A percentile compares a stretch with the other conserved stretches of the same genome.
Evolutionary conservation across 148 eudicot species (phyloP).

Genomic region (Beta vulgaris): DNA sequence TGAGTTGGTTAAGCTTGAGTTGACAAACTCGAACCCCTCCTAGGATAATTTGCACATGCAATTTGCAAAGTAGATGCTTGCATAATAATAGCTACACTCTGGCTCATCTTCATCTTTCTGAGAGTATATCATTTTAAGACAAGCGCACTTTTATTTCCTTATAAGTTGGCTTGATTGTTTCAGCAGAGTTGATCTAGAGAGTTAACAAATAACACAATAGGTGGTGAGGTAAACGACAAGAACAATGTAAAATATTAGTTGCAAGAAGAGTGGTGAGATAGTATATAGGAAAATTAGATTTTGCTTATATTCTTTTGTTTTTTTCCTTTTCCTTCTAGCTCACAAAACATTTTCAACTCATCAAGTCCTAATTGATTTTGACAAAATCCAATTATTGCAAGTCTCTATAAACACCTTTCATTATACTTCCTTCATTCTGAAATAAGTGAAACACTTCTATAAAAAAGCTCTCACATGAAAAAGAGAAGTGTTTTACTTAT

Average conservation of each 20-base stretch:
- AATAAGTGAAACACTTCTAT: too few species aligned
- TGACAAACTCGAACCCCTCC: neutral
- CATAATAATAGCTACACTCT: too few species aligned
- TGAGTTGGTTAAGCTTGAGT: neutral
- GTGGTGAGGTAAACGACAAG: neutral
- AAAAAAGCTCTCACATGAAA: too few species aligned
- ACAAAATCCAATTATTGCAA: too few species aligned
- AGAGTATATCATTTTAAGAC: neutral
- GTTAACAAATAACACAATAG: too few species aligned
- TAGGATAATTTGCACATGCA: too few species aligned
- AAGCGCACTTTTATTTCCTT: neutral
- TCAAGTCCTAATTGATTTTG: neutral
- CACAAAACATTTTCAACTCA: neutral
- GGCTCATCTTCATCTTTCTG: neutral
- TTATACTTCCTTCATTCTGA: too few species aligned
- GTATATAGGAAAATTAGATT: neutral
- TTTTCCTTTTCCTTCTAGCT: neutral
- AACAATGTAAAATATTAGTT: neutral
- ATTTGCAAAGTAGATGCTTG: neutral
- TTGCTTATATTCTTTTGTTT: too few species aligned
- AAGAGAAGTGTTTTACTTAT: too few species aligned
- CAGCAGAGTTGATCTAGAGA: too few species aligned
- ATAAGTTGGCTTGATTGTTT: neutral
- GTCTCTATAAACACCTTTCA: too few species aligned
- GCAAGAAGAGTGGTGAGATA: neutral